These are phyloP conservation scores for Penicillium argentinense DNA, from an alignment of 495 filamentous ascomycete species.

Conservation along the genomic window DNA sequence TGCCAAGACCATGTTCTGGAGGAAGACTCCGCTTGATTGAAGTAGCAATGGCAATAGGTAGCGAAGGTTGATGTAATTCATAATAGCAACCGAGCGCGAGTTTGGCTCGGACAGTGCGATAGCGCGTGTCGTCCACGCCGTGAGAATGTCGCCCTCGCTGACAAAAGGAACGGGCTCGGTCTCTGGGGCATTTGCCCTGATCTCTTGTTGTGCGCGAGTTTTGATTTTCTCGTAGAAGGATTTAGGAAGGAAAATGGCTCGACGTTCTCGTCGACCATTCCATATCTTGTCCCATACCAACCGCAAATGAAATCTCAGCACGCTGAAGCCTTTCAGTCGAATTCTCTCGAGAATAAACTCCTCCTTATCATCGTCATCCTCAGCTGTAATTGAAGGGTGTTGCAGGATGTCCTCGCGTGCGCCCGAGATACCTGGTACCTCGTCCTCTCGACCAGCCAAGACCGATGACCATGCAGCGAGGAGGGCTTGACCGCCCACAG, in stretches of 20 bases:
- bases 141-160: constrained; percentile 16
- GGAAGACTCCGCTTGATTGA: constrained; percentile 7
- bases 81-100: constrained; percentile 6
- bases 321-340: constrained; percentile 1
- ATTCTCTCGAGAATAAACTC: constrained; percentile 7
- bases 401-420: constrained; percentile 14
- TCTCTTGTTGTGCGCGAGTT: background rate
- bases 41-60: constrained; percentile 8
- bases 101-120: constrained; percentile 5
- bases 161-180: constrained; percentile 2
- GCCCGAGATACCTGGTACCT: constrained; percentile 14
- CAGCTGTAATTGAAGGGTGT: background rate
- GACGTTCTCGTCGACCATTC: constrained; percentile 2
- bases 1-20: constrained; percentile 11
- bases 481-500: constrained; percentile 32
- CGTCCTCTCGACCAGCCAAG: constrained; percentile 15
- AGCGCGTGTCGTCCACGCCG: constrained; percentile 10
- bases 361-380: background rate
- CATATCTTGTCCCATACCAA: constrained; percentile 12
- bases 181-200: background rate
- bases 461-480: constrained; percentile 17
- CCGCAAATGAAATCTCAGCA: constrained; percentile 8
- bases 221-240: constrained; percentile 1
- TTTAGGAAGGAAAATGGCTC: constrained; percentile 9
- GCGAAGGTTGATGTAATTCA: constrained; percentile 8